Evolutionary conservation across 768 basidiomycete species (phyloP), one percentile per base, ranked within the genome.

Genomic region (Agrocybe chaxingu): DNA sequence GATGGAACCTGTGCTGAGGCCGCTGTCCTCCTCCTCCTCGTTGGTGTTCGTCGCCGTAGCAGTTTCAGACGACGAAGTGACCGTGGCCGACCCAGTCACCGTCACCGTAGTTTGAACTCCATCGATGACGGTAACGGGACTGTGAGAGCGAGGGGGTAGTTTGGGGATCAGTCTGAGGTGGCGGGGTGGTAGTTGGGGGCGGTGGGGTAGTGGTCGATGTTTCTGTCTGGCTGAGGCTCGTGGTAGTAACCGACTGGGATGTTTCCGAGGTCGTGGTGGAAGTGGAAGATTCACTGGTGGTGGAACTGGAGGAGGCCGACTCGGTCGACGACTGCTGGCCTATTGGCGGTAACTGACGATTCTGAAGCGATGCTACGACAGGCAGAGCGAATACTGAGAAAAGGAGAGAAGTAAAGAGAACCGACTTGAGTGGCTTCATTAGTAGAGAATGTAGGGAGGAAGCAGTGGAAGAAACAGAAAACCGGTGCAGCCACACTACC

Each of bases 1-100:
- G 60, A 93, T 89, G 36, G 87, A 85, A 3, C 87, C 86, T 4
- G 79, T 84, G 40, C 82, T 66, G 12, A 89, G 63, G n/a, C 82
- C 75, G 31, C 40, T 34, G 12, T 66, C 62, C 48, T 52, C 52
- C 37, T 55, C 54, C 31, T 61, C 49, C 19, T 54, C 42, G 40
- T 60, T 40, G 19, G 45, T 38, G 12, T 47, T 50, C 31, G 69
- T 50, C 29, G 55, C 60, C 16, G 70, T 50, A 4, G 66, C n/a
- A 8, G 62, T 49, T 7, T 72, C 32, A 3, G 66, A 19, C 7
- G 70, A 54, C 1, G 73, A 35, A 24, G 57, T 10, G 1, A 66
- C 42, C 8, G 61, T 34, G 7, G 63, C 12, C 1, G 59, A 37
- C 16, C 44, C 51, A 6, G 62, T 63, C 34, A 63, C 42, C 7